Evolutionary conservation across 139 green algal species (phyloP), one percentile per base, ranked within the genome.

Genomic region (Tetradesmus lagerheimii): DNA sequence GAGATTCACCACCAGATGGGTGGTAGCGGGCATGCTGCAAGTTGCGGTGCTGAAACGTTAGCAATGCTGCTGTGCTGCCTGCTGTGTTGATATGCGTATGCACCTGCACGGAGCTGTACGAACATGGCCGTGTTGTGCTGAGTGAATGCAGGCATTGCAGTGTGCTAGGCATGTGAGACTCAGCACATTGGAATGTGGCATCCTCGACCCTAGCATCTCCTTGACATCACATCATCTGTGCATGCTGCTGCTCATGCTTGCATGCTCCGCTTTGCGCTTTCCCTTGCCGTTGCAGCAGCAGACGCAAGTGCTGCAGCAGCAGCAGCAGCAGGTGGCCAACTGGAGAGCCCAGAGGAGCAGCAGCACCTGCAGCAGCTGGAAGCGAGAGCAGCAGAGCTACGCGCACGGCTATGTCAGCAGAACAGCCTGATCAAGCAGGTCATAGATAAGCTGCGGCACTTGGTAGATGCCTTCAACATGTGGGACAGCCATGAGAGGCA

Each of bases 401-500:
- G 82, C 20, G 27, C 43, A 4, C 78, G 85, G 45, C 43, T 93
- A 29, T 16, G 81, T 39, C 23, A 37, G 1, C 87, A 81, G n/a
- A 93, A 93, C 45, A 47, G 80, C 39, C 29, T 85, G 16, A 66
- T 93, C 8, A 93, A 93, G 74, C 62, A 83, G 38, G 85, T 91
- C 9, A 91, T 93, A n/a, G 91, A 93, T 71, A 80, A 87, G 74
- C 71, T 93, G 37, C 74, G 91, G 39, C 89, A 91, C 74, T 71
- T 92, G 74, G 67, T 92, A 53, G 91, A 93, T 45, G 86, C 89
- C 1, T 89, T 93, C 34, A 88, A 50, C 62, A 90, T 93, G 89
- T 93, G 91, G 91, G 91, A 93, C 38, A 91, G 87, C 66, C 85
- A 89, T 74, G 29, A 83, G 67, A n/a, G 45, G 41, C 41, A 88